Base-by-base conservation (phyloP, 2,329 filamentous ascomycete species). In the Cladophialophora carrionii region DNA sequence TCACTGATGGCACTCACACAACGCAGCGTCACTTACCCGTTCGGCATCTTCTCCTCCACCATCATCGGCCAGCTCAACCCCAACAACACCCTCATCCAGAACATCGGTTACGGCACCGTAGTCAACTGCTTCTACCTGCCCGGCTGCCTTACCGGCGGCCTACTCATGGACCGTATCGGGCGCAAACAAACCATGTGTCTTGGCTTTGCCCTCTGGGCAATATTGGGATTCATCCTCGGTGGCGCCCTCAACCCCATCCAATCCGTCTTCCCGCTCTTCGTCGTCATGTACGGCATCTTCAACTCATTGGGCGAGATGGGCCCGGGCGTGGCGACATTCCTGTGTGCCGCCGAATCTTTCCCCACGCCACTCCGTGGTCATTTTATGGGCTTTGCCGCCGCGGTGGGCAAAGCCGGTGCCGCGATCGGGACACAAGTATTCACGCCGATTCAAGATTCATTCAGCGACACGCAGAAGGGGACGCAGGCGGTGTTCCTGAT, bases 1-100 rank as follows among this genome's bases (percentile, higher is more conserved):
- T 37, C 4, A 14, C 14, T 4, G 4, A 37, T 37, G 4, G 4
- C 32, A 34, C 6, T 9, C 32, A 9, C 12, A 6, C 17, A 57
- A 34, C 12, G 5, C 17, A 57, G 55, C 29, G 57, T 59, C 29
- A 59, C 57, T 29, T 59, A 59, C 22, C 83, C 84, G 0, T 85
- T 85, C 66, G 83, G 82, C 8, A 78, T 86, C 31, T 85, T 85
- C 72, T 81, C 79, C 62, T 82, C 81, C 0, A 84, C 82, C 24
- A 85, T 85, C 63, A 79, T 84, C 57, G 73, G 74, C 3, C 74
- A 78, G 26, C 73, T 80, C 31, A 80, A 80, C 31, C 70, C 78
- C 0, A 73, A 76, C 14, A 76, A 80, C 37, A 79, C 76, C n/a
- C 72, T 81, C 0, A 69, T 73, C 4, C 68, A 74, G 14, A 75